These are phyloP conservation scores for Ustilago crameri DNA, from an alignment of 1,284 basidiomycete species.

Conservation along the genomic window DNA sequence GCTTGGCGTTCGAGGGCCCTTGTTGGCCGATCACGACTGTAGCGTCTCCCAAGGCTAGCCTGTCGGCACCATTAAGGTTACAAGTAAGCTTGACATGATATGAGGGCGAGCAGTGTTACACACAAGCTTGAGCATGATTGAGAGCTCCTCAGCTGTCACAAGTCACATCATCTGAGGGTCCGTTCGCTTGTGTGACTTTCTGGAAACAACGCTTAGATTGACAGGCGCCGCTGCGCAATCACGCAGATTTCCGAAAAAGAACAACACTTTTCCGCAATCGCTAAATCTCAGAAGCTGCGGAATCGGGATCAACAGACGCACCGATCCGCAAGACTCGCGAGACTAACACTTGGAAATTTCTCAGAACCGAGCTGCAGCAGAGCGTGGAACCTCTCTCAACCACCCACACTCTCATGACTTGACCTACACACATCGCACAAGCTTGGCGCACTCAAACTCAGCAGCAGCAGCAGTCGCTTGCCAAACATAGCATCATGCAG, in stretches of 20 bases:
- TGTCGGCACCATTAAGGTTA: too few relatives aligned
- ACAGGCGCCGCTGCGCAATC: conserved; percentile 2
- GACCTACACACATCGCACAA: neutral
- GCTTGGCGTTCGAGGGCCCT: too few relatives aligned
- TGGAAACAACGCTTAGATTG: neutral
- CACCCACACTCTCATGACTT: conserved; percentile 4
- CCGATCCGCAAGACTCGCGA: conserved; percentile 7
- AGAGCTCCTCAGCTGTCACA: neutral
- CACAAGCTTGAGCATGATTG: too few relatives aligned
- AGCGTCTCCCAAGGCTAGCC: too few relatives aligned
- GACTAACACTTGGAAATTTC: conserved; percentile 4
- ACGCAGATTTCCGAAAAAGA: conserved; percentile 5
- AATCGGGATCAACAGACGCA: neutral
- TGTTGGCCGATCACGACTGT: too few relatives aligned
- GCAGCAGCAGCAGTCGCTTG: conserved; percentile 6
- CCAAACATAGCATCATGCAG: conserved; percentile 14
- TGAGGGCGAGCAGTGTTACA: too few relatives aligned
- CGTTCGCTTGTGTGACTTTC: conserved; percentile 1
- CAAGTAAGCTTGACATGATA: too few relatives aligned
- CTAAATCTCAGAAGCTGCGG: neutral
- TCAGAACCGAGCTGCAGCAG: conserved; percentile 2
- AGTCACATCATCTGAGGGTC: conserved; percentile 1
- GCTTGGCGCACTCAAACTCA: neutral
- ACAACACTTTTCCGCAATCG: conserved; percentile 5
- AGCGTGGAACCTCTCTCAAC: conserved; percentile 18